Base-by-base conservation (phyloP, 2,329 filamentous ascomycete genomes). In the Talaromyces sp. region DNA sequence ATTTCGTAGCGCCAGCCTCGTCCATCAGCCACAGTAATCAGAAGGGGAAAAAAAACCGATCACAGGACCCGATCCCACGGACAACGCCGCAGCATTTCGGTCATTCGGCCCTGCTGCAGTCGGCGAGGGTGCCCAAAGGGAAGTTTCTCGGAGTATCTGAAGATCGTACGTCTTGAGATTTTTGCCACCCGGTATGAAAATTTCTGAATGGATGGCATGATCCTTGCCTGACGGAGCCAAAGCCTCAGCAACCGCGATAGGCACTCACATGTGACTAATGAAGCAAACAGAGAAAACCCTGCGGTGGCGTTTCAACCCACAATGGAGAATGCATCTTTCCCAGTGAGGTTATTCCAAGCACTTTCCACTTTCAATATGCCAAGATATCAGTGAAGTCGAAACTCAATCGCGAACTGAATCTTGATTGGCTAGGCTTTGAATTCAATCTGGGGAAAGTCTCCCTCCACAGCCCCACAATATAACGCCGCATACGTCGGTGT, bases 401-500 rank as follows among this genome's bases (percentile, higher is more conserved):
- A 53, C 8, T 52, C 50, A 52, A 52, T 52, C 21, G 19, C 4
- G 33, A 39, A 4, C 9, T 11, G 2, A 17, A 9, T n/a, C n/a
- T 21, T 25, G 36, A 19, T 39, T 40, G n/a, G 50, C 9, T 17
- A 13, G 28, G 33, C 15, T 33, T 33, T 40, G 50, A 11, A 21
- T 17, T 28, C 15, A 19, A 3, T 28, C 36, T 25, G 50, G 50
- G 50, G 50, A 40, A 52, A 11, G 25, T 28, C n/a, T 28, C 25
- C 7, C 25, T 28, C 25, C 25, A 28, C 2, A 19, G 22, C 36
- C 4, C 50, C 50, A 53, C 36, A 28, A 28, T 13, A 31, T 17
- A 39, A 31, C 50, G 50, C 50, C 50, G 50, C 50, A 53, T 31
- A 53, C 50, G 50, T 53, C 22, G 22, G 2, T 39, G 36, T 53